Percentiles rank a stretch among this genome's conserved stretches.
phyloP scores from a whole-genome alignment of 306 rosid genomes.

The Quercus cerris region DNA sequence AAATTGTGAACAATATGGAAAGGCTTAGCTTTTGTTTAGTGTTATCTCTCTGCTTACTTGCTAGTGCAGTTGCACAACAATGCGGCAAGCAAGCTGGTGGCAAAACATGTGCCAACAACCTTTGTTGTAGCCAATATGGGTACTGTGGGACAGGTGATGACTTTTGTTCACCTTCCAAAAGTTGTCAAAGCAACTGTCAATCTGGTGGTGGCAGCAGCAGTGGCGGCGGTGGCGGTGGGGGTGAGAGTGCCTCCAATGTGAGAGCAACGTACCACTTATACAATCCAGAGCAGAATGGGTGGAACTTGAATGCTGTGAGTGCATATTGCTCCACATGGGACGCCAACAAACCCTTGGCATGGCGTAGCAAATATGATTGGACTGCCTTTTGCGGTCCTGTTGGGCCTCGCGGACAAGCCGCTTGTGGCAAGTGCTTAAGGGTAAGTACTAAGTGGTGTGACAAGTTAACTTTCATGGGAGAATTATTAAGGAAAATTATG shows the following conservation, averaged over 20 bases:
- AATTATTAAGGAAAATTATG: no score
- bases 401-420: constrained; percentile 46
- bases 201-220: neutral
- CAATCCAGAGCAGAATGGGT: constrained; percentile 52
- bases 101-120: constrained; percentile 28
- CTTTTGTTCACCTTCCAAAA: constrained; percentile 30
- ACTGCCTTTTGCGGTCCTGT: constrained; percentile 69
- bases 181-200: constrained; percentile 55
- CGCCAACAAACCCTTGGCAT: constrained; percentile 50
- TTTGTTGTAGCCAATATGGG: constrained; percentile 62
- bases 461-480: no score
- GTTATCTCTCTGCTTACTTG: constrained; percentile 6
- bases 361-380: constrained; percentile 80
- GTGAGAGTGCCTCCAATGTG: constrained; percentile 36
- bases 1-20: constrained; percentile 9
- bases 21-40: neutral
- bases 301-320: constrained; percentile 53
- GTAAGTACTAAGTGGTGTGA: constrained; percentile 21
- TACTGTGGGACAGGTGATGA: constrained; percentile 46
- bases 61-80: constrained; percentile 24
- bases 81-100: constrained; percentile 54
- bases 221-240: neutral
- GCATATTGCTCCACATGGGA: constrained; percentile 82
- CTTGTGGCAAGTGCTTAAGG: constrained; percentile 71
- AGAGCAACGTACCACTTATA: constrained; percentile 67